Evolutionary conservation across 441 rosid species (phyloP).

Genomic region (Breynia disticha): DNA sequence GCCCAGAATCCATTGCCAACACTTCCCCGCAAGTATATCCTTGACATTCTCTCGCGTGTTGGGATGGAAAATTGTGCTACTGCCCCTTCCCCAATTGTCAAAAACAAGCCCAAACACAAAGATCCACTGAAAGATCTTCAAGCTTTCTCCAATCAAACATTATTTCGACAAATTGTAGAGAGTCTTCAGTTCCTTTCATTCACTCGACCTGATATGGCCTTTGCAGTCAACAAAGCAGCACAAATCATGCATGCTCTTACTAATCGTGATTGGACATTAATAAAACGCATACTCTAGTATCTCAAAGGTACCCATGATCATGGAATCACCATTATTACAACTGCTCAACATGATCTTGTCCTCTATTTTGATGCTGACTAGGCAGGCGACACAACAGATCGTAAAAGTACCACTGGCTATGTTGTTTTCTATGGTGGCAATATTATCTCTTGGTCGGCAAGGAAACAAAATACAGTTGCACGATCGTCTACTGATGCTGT

Average conservation of each 20-base stretch:
- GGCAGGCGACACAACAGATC: not conserved
- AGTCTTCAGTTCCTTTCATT: not conserved
- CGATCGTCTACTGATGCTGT: not conserved
- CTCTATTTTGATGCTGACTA: slow-evolving; percentile 2
- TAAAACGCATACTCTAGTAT: not conserved
- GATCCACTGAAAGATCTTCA: no score
- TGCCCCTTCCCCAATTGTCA: not conserved
- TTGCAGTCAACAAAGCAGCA: not conserved
- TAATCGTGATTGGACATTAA: not conserved
- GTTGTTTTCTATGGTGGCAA: not conserved
- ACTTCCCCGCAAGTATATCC: not conserved
- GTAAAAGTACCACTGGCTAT: not conserved
- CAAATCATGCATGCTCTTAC: not conserved
- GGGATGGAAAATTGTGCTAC: not conserved
- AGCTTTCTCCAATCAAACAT: not conserved
- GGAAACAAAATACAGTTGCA: not conserved
- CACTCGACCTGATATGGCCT: not conserved
- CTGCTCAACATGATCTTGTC: not conserved
- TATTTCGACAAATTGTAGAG: not conserved
- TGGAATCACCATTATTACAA: not conserved
- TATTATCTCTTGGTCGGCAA: not conserved
- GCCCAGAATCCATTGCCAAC: not conserved
- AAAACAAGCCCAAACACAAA: no score
- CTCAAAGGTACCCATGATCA: not conserved
- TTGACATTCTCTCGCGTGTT: not conserved